These are phyloP conservation scores for Colletotrichum liriopes DNA, from an alignment of 2,329 filamentous ascomycete species.

Conservation along the genomic window DNA sequence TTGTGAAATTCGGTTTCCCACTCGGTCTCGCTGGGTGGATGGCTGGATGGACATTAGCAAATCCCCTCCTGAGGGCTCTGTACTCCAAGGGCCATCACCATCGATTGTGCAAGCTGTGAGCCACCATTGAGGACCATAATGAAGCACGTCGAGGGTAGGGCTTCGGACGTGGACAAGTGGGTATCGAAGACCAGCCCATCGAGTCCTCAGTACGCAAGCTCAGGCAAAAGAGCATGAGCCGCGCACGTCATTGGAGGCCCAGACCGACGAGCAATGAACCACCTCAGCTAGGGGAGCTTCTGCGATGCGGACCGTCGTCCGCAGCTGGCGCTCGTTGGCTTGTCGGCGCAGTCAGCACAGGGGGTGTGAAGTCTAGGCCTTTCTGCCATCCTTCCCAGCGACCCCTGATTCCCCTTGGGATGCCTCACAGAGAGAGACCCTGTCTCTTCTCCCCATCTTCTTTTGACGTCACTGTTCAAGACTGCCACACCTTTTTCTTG, in stretches of 20 bases:
- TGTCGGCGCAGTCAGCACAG: not conserved
- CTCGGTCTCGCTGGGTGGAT: not conserved
- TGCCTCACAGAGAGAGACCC: not conserved
- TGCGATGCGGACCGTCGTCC: not conserved
- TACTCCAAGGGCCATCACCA: too few relatives aligned
- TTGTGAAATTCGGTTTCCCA: not conserved
- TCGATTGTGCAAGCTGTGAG: not conserved
- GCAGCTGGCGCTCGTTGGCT: not conserved
- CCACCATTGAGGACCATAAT: not conserved
- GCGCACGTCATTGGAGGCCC: constrained; percentile 1
- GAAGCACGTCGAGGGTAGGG: not conserved
- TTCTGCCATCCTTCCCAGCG: not conserved
- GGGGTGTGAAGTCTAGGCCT: not conserved
- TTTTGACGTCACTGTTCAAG: constrained; percentile 4
- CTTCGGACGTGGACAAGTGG: not conserved
- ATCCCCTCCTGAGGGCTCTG: too few relatives aligned
- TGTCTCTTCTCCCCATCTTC: not conserved
- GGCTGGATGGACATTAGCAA: too few relatives aligned
- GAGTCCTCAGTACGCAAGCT: not conserved
- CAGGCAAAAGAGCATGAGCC: not conserved
- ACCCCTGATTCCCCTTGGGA: not conserved
- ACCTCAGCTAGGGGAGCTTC: not conserved
- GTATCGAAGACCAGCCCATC: not conserved
- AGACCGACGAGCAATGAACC: not conserved
- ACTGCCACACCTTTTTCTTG: not conserved